These are phyloP conservation scores for Camelina hispida DNA, from an alignment of 345 rosid species.

Conservation along the genomic window DNA sequence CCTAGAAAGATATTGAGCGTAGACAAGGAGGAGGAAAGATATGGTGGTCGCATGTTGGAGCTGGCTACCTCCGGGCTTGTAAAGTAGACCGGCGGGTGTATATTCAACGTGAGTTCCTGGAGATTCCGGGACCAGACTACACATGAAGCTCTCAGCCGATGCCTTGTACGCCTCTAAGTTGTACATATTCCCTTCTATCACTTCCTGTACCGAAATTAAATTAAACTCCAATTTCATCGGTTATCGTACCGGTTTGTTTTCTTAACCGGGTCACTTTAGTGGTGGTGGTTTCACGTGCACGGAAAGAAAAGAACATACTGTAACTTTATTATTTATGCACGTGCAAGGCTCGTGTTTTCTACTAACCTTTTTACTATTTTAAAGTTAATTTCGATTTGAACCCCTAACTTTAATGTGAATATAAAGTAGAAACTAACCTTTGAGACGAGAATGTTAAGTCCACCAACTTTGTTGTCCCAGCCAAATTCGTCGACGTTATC, in stretches of 20 bases:
- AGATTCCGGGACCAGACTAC: slow-evolving; percentile 80
- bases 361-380: neutral
- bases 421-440: slow-evolving; percentile 54
- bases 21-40: slow-evolving; percentile 83
- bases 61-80: slow-evolving; percentile 98
- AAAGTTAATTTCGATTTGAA: neutral
- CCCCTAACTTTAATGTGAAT: neutral
- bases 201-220: slow-evolving; percentile 55
- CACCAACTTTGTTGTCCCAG: slow-evolving; percentile 98
- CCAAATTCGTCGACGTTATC: slow-evolving; percentile 95
- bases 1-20: slow-evolving; percentile 74
- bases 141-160: slow-evolving; percentile 96
- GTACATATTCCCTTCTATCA: slow-evolving; percentile 64
- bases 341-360: slow-evolving; percentile 28
- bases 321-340: slow-evolving; percentile 14
- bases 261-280: slow-evolving; percentile 23
- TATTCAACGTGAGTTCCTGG: slow-evolving; percentile 70
- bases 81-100: slow-evolving; percentile 88
- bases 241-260: slow-evolving; percentile 11
- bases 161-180: slow-evolving; percentile 76
- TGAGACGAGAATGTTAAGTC: slow-evolving; percentile 88
- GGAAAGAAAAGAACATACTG: slow-evolving; percentile 23
- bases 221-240: neutral
- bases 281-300: slow-evolving; percentile 21
- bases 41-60: slow-evolving; percentile 90